Percentiles rank a stretch among this genome's conserved stretches.
These are phyloP conservation scores for Eutrema heterophyllum DNA, from an alignment of 345 rosid genomes.

Conservation along the genomic window DNA sequence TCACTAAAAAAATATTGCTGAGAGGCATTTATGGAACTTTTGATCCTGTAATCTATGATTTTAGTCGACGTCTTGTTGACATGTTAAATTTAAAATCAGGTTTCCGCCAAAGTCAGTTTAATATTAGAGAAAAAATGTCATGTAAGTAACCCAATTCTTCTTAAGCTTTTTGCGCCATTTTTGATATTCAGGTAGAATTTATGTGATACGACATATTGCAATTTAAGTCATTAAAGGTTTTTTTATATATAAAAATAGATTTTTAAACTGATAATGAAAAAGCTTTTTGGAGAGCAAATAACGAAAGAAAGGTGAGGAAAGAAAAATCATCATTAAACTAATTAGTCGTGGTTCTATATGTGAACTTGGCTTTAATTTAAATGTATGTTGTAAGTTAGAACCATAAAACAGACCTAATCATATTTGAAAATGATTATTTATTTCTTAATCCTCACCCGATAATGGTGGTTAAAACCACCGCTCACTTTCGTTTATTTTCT, in stretches of 20 bases:
- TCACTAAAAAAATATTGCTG: background rate
- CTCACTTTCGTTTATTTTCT: conserved; percentile 23
- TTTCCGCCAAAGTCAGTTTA: background rate
- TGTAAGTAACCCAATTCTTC: background rate
- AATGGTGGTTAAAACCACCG: conserved; percentile 34
- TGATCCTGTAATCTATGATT: background rate
- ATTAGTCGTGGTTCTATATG: conserved; percentile 17
- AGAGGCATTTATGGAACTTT: background rate
- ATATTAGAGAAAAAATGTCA: background rate
- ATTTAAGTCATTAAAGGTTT: background rate
- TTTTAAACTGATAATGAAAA: background rate
- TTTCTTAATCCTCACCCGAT: conserved; percentile 14
- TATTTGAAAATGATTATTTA: conserved; percentile 24
- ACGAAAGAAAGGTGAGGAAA: conserved; percentile 16
- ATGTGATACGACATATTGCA: background rate
- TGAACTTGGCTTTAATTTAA: conserved; percentile 28
- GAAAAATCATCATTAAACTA: conserved; percentile 17
- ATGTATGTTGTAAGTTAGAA: conserved; percentile 34
- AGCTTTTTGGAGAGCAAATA: conserved; percentile 18
- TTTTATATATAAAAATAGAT: background rate
- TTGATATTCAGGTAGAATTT: background rate
- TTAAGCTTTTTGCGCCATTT: background rate
- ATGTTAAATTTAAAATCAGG: background rate
- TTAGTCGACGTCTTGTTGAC: background rate
- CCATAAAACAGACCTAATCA: conserved; percentile 33